phyloP scores from a whole-genome alignment of 2,329 filamentous ascomycete species.

The Colletotrichum sp. region DNA sequence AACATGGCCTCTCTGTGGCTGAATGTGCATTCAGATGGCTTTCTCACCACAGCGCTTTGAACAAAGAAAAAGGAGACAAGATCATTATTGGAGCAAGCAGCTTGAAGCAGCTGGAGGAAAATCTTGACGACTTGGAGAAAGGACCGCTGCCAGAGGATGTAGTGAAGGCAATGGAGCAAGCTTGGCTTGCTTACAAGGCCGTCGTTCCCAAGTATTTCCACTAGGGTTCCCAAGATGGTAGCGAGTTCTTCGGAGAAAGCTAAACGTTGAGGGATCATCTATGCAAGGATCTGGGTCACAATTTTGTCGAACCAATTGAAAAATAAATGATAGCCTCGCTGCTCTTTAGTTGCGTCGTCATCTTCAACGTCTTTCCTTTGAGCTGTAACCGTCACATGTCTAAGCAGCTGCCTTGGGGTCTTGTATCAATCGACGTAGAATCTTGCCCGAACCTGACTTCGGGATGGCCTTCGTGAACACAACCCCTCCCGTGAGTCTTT shows the following conservation, averaged over 20 bases:
- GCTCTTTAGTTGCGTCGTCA: fast-evolving
- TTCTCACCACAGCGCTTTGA: not conserved
- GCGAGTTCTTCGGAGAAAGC: fast-evolving
- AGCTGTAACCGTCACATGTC: too few species aligned
- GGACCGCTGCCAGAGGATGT: not conserved
- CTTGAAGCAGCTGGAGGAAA: not conserved
- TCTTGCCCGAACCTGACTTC: not conserved
- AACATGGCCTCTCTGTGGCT: not conserved
- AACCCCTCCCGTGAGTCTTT: not conserved
- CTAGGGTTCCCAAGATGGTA: not conserved
- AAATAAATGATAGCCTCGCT: fast-evolving
- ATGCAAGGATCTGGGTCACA: too few species aligned
- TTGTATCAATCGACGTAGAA: not conserved
- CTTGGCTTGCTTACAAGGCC: not conserved
- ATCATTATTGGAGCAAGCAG: not conserved
- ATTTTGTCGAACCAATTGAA: too few species aligned
- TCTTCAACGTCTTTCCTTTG: fast-evolving
- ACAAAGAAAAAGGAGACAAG: not conserved
- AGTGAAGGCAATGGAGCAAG: not conserved
- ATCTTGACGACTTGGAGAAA: not conserved
- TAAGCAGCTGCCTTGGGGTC: not conserved
- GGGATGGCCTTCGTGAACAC: not conserved
- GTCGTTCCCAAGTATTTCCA: not conserved
- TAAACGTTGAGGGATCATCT: fast-evolving
- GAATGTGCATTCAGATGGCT: not conserved